Evolutionary conservation across 1,139 yeast species (phyloP).

Genomic region (Hansenula sp.): DNA sequence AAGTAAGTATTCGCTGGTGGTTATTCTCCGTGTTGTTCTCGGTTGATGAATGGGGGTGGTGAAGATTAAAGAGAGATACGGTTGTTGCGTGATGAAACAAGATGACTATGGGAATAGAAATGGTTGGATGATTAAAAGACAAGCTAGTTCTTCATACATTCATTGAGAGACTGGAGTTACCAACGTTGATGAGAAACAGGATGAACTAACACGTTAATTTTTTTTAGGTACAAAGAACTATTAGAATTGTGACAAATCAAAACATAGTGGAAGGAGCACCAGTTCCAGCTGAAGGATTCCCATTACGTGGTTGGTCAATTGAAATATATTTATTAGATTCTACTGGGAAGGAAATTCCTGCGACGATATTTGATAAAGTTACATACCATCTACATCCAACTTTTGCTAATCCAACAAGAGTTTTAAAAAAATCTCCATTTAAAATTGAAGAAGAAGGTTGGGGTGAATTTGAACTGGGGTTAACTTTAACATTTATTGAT

Average conservation of each 20-base stretch:
- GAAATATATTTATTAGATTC: slow-evolving; percentile 72
- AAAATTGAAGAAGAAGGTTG: slow-evolving; percentile 91
- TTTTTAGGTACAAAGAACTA: slow-evolving; percentile 68
- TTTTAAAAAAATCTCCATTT: slow-evolving; percentile 83
- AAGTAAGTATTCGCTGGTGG: not conserved
- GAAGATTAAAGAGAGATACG: no score
- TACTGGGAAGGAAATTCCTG: slow-evolving; percentile 81
- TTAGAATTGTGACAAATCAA: slow-evolving; percentile 86
- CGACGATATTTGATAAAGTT: slow-evolving; percentile 85
- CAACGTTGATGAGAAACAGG: no score
- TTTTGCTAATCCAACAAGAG: slow-evolving; percentile 82
- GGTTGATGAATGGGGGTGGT: not conserved
- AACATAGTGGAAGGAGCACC: slow-evolving; percentile 80
- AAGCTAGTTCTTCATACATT: no score
- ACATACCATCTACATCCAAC: slow-evolving; percentile 95
- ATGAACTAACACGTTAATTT: not conserved
- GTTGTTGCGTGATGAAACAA: not conserved
- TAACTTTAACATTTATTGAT: slow-evolving; percentile 74
- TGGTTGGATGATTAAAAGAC: no score
- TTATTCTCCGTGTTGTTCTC: not conserved
- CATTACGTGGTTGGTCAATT: slow-evolving; percentile 94
- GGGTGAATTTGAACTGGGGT: slow-evolving; percentile 95
- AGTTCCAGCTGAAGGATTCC: slow-evolving; percentile 85
- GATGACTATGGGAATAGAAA: no score
- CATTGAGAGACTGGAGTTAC: no score